Conservation (phyloP, 352 stramenopile genomes). For the Stephanocyclus meneghinianus region DNA sequence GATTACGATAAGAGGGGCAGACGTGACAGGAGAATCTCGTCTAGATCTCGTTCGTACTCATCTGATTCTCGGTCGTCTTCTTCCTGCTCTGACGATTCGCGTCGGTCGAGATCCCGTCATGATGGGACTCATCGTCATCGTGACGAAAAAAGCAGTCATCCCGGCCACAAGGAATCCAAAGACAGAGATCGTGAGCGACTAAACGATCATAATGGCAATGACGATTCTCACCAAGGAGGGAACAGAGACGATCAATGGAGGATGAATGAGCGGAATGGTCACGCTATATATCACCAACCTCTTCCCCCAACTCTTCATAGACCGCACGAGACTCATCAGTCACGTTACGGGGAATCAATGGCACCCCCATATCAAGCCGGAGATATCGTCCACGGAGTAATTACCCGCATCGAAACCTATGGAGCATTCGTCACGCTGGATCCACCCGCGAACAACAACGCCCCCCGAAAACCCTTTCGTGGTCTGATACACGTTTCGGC, state of each 20-base stretch:
- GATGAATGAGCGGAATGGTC: neutral
- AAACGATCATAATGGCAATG: neutral
- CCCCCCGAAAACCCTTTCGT: constrained; percentile 18
- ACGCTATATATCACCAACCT: neutral
- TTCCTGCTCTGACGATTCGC: neutral
- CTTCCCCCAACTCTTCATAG: neutral
- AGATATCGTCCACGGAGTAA: constrained; percentile 56
- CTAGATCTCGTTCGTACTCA: constrained; percentile 11
- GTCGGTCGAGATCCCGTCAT: neutral
- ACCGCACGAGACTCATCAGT: neutral
- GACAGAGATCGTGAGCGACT: too few relatives aligned
- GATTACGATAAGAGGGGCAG: neutral
- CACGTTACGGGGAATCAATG: neutral
- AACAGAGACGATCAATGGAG: neutral
- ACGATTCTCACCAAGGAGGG: neutral
- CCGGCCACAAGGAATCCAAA: too few relatives aligned
- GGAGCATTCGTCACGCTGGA: constrained; percentile 69
- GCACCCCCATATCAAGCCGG: constrained; percentile 23
- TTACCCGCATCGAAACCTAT: constrained; percentile 73
- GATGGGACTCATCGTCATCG: neutral
- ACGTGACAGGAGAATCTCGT: neutral
- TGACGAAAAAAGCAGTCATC: neutral
- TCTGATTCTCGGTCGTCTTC: constrained; percentile 6
- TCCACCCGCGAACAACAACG: neutral
- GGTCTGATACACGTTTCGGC: constrained; percentile 62